These are phyloP conservation scores for Protomyces inundatus DNA, from an alignment of 1,139 yeast genomes.

Conservation along the genomic window DNA sequence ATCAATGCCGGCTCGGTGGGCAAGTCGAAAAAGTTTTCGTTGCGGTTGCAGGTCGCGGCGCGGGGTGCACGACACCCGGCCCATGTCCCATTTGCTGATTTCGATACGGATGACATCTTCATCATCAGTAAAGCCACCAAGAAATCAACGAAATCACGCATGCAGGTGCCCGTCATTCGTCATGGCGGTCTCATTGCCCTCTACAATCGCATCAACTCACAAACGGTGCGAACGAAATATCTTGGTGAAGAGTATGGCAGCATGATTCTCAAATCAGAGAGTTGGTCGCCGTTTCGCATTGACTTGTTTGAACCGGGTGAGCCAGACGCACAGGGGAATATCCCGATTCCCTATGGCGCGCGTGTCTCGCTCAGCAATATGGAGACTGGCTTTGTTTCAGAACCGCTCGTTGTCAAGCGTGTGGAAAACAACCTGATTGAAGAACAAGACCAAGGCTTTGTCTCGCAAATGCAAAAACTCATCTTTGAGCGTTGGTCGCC, in stretches of 20 bases:
- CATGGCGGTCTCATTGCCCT: slow-evolving; percentile 10
- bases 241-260: slow-evolving; percentile 10
- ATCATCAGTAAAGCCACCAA: slow-evolving; percentile 26
- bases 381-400: slow-evolving; percentile 1
- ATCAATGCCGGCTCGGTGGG: slow-evolving; percentile 20
- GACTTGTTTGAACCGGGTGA: not conserved
- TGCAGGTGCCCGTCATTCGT: slow-evolving; percentile 4
- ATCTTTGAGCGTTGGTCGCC: slow-evolving; percentile 10
- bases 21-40: slow-evolving; percentile 13
- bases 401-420: slow-evolving; percentile 24
- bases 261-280: slow-evolving; percentile 12
- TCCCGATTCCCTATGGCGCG: slow-evolving; percentile 22
- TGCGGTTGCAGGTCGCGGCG: slow-evolving; percentile 9
- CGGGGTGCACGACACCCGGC: not conserved
- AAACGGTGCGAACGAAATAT: slow-evolving; percentile 27
- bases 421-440: slow-evolving; percentile 23
- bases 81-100: slow-evolving; percentile 11
- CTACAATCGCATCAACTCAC: slow-evolving; percentile 28
- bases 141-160: slow-evolving; percentile 10
- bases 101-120: slow-evolving; percentile 10
- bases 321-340: not conserved
- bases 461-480: slow-evolving; percentile 26
- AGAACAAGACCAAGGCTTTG: slow-evolving; percentile 8
- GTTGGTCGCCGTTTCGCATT: slow-evolving; percentile 26
- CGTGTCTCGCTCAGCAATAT: slow-evolving; percentile 9